Evolutionary conservation across 2,329 filamentous ascomycete genomes (phyloP).

Genomic region (Arthroderma sp.): DNA sequence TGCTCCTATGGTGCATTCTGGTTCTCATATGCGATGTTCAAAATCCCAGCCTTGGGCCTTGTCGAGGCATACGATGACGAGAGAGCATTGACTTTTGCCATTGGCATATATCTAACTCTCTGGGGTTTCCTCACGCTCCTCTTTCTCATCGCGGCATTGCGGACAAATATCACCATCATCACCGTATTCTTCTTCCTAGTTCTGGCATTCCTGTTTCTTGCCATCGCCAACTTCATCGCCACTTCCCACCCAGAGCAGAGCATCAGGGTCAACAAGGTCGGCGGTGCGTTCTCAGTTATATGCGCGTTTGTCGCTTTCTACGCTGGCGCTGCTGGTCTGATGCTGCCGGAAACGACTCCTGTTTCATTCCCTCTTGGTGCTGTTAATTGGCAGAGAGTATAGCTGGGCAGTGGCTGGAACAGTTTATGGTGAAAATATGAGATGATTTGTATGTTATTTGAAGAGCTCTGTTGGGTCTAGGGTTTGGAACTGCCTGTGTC

Average conservation of each 20-base stretch:
- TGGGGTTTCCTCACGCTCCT: constrained; percentile 49
- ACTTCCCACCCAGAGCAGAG: constrained; percentile 26
- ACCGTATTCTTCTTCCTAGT: constrained; percentile 45
- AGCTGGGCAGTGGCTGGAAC: no score
- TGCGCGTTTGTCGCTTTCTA: constrained; percentile 29
- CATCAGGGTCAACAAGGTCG: constrained; percentile 32
- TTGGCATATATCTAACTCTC: constrained; percentile 46
- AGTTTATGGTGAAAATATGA: no score
- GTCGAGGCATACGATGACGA: constrained; percentile 28
- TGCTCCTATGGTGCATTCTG: constrained; percentile 51
- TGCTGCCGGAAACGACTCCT: constrained; percentile 31
- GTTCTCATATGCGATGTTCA: constrained; percentile 47
- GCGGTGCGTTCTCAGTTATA: constrained; percentile 27
- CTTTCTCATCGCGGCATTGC: constrained; percentile 43
- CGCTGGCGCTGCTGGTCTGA: constrained; percentile 28
- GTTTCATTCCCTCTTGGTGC: constrained; percentile 31
- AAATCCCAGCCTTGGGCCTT: constrained; percentile 41
- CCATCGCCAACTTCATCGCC: constrained; percentile 39
- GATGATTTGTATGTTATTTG: no score
- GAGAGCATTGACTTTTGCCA: constrained; percentile 34
- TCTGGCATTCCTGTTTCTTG: constrained; percentile 46
- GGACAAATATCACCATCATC: constrained; percentile 47
- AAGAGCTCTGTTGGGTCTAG: no score
- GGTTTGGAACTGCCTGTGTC: no score
- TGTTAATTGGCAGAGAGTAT: constrained; percentile 10